Conservation (phyloP, 169 alveolate genomes). For the Perkinsus marinus region DNA sequence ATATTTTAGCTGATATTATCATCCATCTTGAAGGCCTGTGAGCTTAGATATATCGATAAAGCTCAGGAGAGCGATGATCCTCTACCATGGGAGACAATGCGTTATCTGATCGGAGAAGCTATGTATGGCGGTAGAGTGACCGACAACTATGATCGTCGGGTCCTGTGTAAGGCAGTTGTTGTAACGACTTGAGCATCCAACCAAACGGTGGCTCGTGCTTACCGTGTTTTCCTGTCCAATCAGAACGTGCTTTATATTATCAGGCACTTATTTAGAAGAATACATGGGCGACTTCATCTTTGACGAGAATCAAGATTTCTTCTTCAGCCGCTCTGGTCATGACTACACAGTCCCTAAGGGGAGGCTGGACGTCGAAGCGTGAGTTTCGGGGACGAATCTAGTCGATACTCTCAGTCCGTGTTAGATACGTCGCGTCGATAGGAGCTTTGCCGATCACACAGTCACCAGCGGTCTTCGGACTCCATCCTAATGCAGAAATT, state of each 20-base stretch:
- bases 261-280: slow-evolving; percentile 35
- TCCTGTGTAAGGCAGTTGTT: slow-evolving; percentile 38
- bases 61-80: slow-evolving; percentile 45
- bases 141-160: slow-evolving; percentile 81
- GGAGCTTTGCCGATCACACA: slow-evolving; percentile 46
- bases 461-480: slow-evolving; percentile 75
- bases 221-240: no score
- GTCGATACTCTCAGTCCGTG: background rate
- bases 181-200: no score
- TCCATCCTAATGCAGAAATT: slow-evolving; percentile 85
- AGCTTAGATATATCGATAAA: slow-evolving; percentile 8
- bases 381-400: no score
- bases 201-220: no score
- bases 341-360: slow-evolving; percentile 30
- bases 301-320: slow-evolving; percentile 70
- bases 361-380: background rate
- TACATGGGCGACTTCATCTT: slow-evolving; percentile 79
- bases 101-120: slow-evolving; percentile 80
- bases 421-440: background rate
- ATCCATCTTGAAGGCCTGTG: background rate
- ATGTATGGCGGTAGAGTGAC: slow-evolving; percentile 92
- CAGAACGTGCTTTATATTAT: background rate
- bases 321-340: slow-evolving; percentile 56
- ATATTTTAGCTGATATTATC: no score
- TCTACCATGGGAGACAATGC: slow-evolving; percentile 63